These are phyloP conservation scores for Torulaspora globosa DNA, from an alignment of 1,139 yeast genomes.

Conservation along the genomic window DNA sequence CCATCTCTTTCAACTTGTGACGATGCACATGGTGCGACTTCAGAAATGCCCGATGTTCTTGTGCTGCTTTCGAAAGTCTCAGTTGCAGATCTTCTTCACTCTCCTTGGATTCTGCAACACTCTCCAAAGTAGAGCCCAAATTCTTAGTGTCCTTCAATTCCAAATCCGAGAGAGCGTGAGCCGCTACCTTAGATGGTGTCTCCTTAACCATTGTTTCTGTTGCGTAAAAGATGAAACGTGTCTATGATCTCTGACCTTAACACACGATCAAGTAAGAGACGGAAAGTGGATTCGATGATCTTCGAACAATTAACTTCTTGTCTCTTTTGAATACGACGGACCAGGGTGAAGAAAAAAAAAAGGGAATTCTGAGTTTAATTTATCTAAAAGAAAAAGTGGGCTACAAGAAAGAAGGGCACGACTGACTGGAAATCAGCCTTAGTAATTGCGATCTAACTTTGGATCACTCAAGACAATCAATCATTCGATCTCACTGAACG, in stretches of 20 bases:
- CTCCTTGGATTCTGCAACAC: slow-evolving; percentile 20
- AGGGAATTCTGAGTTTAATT: neutral
- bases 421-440: neutral
- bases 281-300: neutral
- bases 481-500: no score
- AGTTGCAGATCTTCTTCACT: slow-evolving; percentile 18
- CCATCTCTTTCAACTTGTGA: slow-evolving; percentile 65
- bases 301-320: neutral
- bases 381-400: neutral
- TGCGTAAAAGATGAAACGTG: no score
- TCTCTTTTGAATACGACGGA: neutral
- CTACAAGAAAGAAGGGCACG: neutral
- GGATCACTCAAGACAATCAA: no score
- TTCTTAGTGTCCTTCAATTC: slow-evolving; percentile 37
- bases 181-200: slow-evolving; percentile 47
- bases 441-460: neutral
- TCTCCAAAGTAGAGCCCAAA: slow-evolving; percentile 22
- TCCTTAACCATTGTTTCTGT: slow-evolving; percentile 33
- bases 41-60: slow-evolving; percentile 52
- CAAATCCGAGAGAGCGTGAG: slow-evolving; percentile 41
- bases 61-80: slow-evolving; percentile 32
- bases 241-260: no score
- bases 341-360: neutral
- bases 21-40: slow-evolving; percentile 62
- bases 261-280: no score